Percentiles rank a stretch among this genome's conserved stretches.
These are phyloP conservation scores for Fusarium tjaetaba DNA, from an alignment of 2,329 filamentous ascomycete genomes.

Conservation along the genomic window DNA sequence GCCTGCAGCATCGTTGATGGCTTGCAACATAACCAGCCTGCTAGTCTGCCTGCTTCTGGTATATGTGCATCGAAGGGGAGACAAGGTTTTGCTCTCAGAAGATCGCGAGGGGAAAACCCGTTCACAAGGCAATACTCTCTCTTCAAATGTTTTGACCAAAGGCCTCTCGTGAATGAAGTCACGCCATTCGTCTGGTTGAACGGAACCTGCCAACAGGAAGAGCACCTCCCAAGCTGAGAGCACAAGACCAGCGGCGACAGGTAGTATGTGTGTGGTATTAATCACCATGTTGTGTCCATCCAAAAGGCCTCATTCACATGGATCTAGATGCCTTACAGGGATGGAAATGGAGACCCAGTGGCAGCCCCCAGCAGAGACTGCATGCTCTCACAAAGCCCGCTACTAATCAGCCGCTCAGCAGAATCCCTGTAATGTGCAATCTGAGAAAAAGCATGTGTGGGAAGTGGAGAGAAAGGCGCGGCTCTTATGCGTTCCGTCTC, in stretches of 20 bases:
- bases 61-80: not conserved
- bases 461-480: conserved; percentile 25
- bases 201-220: not conserved
- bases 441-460: conserved; percentile 27
- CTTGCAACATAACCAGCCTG: not conserved
- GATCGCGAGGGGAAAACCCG: not conserved
- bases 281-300: not conserved
- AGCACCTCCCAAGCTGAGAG: not conserved
- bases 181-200: not conserved
- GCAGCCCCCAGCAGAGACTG: conserved; percentile 14
- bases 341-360: conserved; percentile 6
- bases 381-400: conserved; percentile 28
- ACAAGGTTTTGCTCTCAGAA: not conserved
- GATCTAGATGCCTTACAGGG: conserved; percentile 11
- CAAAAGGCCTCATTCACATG: conserved; percentile 1
- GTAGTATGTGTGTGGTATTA: not conserved
- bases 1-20: conserved; percentile 30
- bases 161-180: not conserved
- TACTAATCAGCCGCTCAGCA: conserved; percentile 36
- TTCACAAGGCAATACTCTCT: conserved; percentile 9
- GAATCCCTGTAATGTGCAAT: conserved; percentile 29
- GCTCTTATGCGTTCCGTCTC: conserved; percentile 31
- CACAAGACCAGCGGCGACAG: not conserved
- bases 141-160: conserved; percentile 10
- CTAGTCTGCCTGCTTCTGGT: not conserved